A percentile compares a stretch with the other conserved stretches of the same genome.
These are phyloP conservation scores for Pseudogymnoascus sp. DNA, from an alignment of 2,329 filamentous ascomycete genomes.

Conservation along the genomic window DNA sequence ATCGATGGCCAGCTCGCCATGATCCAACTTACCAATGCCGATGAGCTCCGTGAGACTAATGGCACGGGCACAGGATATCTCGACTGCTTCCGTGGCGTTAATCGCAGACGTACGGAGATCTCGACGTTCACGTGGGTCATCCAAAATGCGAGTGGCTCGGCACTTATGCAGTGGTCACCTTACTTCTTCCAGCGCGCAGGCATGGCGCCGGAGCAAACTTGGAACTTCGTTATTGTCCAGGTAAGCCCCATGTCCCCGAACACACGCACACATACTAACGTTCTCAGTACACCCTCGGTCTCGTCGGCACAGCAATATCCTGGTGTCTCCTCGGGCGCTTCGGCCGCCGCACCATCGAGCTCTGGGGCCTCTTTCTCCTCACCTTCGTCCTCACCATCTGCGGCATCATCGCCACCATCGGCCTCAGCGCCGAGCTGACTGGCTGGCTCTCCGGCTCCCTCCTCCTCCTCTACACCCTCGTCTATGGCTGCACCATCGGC, in stretches of 20 bases:
- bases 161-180: constrained; percentile 55
- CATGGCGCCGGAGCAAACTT: constrained; percentile 39
- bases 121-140: constrained; percentile 51
- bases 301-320: constrained; percentile 41
- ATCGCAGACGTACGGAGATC: constrained; percentile 43
- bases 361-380: constrained; percentile 57
- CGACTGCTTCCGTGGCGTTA: constrained; percentile 41
- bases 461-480: constrained; percentile 32
- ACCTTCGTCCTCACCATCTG: constrained; percentile 70
- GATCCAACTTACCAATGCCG: constrained; percentile 48
- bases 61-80: constrained; percentile 35
- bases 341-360: constrained; percentile 42
- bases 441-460: constrained; percentile 36
- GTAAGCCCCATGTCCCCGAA: not conserved
- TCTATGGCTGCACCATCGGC: constrained; percentile 40
- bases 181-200: constrained; percentile 51
- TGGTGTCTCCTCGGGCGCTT: constrained; percentile 40
- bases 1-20: constrained; percentile 42
- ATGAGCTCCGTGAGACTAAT: constrained; percentile 42
- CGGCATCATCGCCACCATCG: constrained; percentile 50
- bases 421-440: constrained; percentile 31
- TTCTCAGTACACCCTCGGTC: constrained; percentile 30
- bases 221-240: constrained; percentile 44
- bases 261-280: not conserved
- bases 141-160: constrained; percentile 53